Evolutionary conservation across 1,284 basidiomycete species (phyloP).

Genomic region (Rhizoctonia solani): DNA sequence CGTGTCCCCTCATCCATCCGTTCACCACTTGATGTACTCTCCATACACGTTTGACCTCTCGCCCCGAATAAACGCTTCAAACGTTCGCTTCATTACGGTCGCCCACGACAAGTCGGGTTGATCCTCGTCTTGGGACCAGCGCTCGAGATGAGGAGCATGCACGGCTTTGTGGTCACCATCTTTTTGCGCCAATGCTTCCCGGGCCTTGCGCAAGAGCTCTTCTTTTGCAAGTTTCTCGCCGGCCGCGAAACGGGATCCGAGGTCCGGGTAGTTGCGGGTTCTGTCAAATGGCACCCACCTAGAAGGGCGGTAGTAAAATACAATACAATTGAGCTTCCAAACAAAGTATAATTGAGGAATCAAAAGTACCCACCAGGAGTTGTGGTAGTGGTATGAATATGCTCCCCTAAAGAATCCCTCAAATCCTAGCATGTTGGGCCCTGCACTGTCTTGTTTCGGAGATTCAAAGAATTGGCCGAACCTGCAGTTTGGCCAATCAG

Average conservation of each 20-base stretch:
- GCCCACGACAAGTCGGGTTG: conserved; percentile 86
- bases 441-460: conserved; percentile 65
- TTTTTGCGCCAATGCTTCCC: conserved; percentile 35
- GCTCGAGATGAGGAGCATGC: conserved; percentile 37
- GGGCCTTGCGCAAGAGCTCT: conserved; percentile 45
- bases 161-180: conserved; percentile 36
- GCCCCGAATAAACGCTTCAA: conserved; percentile 84
- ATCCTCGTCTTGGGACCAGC: conserved; percentile 42
- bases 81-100: conserved; percentile 87
- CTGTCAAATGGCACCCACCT: conserved; percentile 96
- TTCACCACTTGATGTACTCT: conserved; percentile 61
- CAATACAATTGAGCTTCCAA: neutral
- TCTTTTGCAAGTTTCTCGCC: conserved; percentile 62
- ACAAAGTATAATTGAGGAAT: neutral
- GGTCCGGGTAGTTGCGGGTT: conserved; percentile 86
- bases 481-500: conserved; percentile 46
- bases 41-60: conserved; percentile 92
- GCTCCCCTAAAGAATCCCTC: conserved; percentile 86
- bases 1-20: neutral
- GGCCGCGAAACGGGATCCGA: conserved; percentile 75
- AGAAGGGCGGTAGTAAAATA: neutral
- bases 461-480: conserved; percentile 83
- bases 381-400: conserved; percentile 86
- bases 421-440: conserved; percentile 76
- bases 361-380: conserved; percentile 63